Evolutionary conservation across 805 yeast genomes (phyloP).

Genomic region (Grigorovia humatica): DNA sequence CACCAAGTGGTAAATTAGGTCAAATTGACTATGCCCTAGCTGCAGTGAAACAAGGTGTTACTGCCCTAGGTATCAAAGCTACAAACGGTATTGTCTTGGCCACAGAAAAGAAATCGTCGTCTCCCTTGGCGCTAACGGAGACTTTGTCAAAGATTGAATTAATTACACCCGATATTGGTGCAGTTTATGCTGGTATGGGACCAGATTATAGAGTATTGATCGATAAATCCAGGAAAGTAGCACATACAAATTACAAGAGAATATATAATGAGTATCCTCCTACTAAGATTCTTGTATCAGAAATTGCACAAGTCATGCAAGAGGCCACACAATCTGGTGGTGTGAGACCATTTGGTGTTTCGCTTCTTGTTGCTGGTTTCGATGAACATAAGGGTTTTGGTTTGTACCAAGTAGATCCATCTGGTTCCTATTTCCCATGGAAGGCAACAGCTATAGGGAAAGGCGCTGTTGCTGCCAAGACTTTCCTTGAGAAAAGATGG

Average conservation of each 20-base stretch:
- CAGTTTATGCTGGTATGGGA: constrained; percentile 97
- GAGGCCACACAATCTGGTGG: constrained; percentile 99
- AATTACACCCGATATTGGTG: constrained; percentile 91
- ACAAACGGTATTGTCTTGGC: constrained; percentile 95
- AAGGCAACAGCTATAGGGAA: constrained; percentile 98
- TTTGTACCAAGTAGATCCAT: constrained; percentile 94
- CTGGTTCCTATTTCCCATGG: constrained; percentile 98
- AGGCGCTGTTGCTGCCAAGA: constrained; percentile 92
- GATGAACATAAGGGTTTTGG: constrained; percentile 69
- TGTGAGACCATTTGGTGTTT: constrained; percentile 97
- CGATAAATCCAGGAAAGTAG: constrained; percentile 85
- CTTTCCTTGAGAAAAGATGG: constrained; percentile 96
- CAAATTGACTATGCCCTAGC: constrained; percentile 97
- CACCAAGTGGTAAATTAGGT: constrained; percentile 96
- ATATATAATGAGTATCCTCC: constrained; percentile 96
- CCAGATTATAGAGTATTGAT: constrained; percentile 94
- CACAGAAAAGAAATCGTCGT: constrained; percentile 84
- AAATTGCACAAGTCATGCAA: constrained; percentile 93
- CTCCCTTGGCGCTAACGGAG: constrained; percentile 65
- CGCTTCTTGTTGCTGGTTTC: constrained; percentile 86
- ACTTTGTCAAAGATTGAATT: constrained; percentile 67
- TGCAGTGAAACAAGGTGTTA: constrained; percentile 96
- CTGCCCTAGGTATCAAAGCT: constrained; percentile 88
- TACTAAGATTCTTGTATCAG: constrained; percentile 84
- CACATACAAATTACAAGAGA: constrained; percentile 88